A percentile compares a stretch with the other conserved stretches of the same genome.
These are phyloP conservation scores for Apiospora malaysiana DNA, from an alignment of 2,329 filamentous ascomycete genomes.

Conservation along the genomic window DNA sequence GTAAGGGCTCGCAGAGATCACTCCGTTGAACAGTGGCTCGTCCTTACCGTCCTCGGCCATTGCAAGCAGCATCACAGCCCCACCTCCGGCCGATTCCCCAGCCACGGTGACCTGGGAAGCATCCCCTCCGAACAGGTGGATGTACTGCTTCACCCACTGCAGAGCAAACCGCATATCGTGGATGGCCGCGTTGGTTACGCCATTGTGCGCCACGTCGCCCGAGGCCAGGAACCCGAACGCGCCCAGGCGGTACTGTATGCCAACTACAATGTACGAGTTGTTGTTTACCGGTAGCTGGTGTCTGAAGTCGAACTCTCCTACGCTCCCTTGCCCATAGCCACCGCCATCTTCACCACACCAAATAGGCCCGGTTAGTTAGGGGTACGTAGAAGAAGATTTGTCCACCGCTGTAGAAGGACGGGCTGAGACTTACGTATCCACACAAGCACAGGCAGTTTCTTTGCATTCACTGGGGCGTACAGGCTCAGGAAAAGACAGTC, in stretches of 20 bases:
- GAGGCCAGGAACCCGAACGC: slow-evolving; percentile 57
- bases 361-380: neutral
- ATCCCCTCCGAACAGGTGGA: slow-evolving; percentile 59
- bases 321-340: slow-evolving; percentile 44
- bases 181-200: slow-evolving; percentile 50
- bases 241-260: slow-evolving; percentile 48
- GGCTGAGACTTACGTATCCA: slow-evolving; percentile 47
- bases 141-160: slow-evolving; percentile 58
- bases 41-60: slow-evolving; percentile 52
- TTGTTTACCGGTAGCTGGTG: slow-evolving; percentile 45
- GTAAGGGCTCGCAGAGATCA: slow-evolving; percentile 52
- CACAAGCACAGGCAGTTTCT: slow-evolving; percentile 49
- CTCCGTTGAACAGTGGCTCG: slow-evolving; percentile 53
- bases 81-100: slow-evolving; percentile 61
- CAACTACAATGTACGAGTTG: slow-evolving; percentile 47
- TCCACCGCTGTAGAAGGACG: neutral
- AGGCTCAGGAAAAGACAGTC: slow-evolving; percentile 57
- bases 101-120: slow-evolving; percentile 57
- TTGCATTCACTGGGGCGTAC: slow-evolving; percentile 43
- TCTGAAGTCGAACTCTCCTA: slow-evolving; percentile 29
- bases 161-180: slow-evolving; percentile 58
- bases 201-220: slow-evolving; percentile 45
- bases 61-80: slow-evolving; percentile 52
- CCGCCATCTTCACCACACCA: slow-evolving; percentile 46
- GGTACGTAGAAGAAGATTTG: neutral